Base-by-base conservation (phyloP, 345 rosid genomes). In the Leavenworthia alabamica region DNA sequence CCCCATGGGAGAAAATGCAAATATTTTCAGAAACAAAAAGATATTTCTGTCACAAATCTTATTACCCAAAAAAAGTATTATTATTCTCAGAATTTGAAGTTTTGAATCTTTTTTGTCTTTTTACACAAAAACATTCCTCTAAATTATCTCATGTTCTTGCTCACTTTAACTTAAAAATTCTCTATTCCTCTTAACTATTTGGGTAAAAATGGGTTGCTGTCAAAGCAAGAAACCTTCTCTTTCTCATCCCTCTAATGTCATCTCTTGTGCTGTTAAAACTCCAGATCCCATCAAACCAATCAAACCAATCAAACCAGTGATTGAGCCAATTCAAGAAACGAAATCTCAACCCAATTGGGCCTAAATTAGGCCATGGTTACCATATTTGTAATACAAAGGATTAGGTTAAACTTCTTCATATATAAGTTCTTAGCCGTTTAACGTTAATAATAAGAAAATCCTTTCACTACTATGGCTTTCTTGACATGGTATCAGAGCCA, bases 151-250 rank as follows among this genome's bases (percentile, higher is more conserved):
- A 10, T 0, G 12, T 8, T 68, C 37, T 31, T 31, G 37, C 27
- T 42, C 52, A 3, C 4, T 40, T 17, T 47, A 1, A 35, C 39
- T 19, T 32, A 23, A 43, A n/a, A 3, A 1, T 15, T 58, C 42
- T 55, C 54, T 10, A 5, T 33, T 55, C 11, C 12, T 26, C 43
- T 22, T 15, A 16, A 17, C 0, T 20, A 57, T 36, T 11, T 4
- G 7, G 8, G 11, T 10, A 11, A 7, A 29, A 82, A 64, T 82
- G 90, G 95, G 95, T 41, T 66, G 72, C 62, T 84, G 90, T 75
- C 72, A 81, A 3, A 86, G 88, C 62, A 82, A 77, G 73, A 80
- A 78, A 75, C 69, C 76, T 13, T 68, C 62, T 7, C 26, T 51
- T 42, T 57, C 83, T 5, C 32, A 68, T 29, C 44, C 23, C 43